Evolutionary conservation across 2,329 filamentous ascomycete species (phyloP).

Genomic region (Talaromyces sp.): DNA sequence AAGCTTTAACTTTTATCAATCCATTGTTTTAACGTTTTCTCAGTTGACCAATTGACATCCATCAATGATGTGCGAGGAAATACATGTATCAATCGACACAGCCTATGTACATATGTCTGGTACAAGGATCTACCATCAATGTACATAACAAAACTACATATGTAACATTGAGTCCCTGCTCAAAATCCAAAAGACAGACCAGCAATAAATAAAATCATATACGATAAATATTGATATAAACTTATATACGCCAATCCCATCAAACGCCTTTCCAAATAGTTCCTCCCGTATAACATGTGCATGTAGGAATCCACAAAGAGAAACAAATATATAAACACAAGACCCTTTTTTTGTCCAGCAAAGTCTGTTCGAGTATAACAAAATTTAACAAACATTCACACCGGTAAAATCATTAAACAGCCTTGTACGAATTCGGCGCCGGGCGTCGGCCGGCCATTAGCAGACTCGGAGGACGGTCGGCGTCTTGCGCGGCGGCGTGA

Average conservation of each 20-base stretch:
- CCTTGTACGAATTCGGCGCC: conserved; percentile 26
- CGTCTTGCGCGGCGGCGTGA: conserved; percentile 4
- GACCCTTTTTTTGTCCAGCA: background rate
- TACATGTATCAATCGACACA: too few relatives aligned
- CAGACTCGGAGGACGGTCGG: conserved; percentile 33
- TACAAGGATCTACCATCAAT: too few relatives aligned
- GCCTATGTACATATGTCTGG: too few relatives aligned
- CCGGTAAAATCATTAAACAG: conserved; percentile 20
- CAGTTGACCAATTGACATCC: too few relatives aligned
- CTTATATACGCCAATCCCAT: background rate
- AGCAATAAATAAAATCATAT: background rate
- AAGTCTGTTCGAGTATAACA: background rate
- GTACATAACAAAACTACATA: too few relatives aligned
- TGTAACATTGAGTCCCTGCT: too few relatives aligned
- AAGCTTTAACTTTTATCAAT: background rate
- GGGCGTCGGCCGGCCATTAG: conserved; percentile 35
- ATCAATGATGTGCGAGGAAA: too few relatives aligned
- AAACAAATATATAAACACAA: background rate
- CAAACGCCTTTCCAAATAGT: background rate
- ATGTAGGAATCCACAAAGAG: background rate
- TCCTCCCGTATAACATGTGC: background rate
- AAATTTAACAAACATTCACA: background rate
- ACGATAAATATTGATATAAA: background rate
- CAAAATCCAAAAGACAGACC: too few relatives aligned
- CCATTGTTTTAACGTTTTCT: too few relatives aligned